Evolutionary conservation across 2,329 filamentous ascomycete species (phyloP).

Genomic region (Nemania sp.): DNA sequence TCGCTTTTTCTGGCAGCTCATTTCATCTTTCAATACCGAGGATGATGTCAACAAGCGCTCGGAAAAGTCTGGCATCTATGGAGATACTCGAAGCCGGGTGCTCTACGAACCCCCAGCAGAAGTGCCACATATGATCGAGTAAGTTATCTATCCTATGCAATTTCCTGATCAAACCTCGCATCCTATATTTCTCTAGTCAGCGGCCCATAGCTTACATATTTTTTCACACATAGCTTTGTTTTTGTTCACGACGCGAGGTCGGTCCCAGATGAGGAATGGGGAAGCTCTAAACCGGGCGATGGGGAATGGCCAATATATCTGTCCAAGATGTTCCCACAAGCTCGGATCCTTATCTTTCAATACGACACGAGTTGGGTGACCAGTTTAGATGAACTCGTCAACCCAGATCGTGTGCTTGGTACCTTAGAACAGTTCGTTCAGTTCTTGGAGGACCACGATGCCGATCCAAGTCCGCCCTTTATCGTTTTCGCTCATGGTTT

Average conservation of each 20-base stretch:
- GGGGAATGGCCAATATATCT: neutral
- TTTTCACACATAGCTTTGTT: neutral
- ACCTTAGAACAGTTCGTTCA: no score
- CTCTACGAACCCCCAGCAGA: no score
- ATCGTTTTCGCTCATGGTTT: slow-evolving; percentile 5
- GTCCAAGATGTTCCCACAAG: neutral
- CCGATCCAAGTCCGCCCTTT: neutral
- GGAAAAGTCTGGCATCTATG: no score
- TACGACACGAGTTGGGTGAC: neutral
- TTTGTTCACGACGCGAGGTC: neutral
- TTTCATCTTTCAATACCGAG: no score
- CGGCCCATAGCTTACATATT: no score
- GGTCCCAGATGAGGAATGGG: neutral
- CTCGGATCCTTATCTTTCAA: neutral
- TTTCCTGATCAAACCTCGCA: no score
- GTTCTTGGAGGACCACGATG: neutral
- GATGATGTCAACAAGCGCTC: no score
- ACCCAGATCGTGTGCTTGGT: neutral
- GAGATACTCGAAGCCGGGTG: no score
- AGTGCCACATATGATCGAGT: no score
- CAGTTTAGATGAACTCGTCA: neutral
- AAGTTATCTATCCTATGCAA: no score
- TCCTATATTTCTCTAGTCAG: no score
- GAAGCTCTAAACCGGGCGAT: neutral
- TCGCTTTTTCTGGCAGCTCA: no score